Percentiles rank a stretch among this genome's conserved stretches.
Evolutionary conservation across 2,329 filamentous ascomycete species (phyloP).

Genomic region (Penicillium hordei): DNA sequence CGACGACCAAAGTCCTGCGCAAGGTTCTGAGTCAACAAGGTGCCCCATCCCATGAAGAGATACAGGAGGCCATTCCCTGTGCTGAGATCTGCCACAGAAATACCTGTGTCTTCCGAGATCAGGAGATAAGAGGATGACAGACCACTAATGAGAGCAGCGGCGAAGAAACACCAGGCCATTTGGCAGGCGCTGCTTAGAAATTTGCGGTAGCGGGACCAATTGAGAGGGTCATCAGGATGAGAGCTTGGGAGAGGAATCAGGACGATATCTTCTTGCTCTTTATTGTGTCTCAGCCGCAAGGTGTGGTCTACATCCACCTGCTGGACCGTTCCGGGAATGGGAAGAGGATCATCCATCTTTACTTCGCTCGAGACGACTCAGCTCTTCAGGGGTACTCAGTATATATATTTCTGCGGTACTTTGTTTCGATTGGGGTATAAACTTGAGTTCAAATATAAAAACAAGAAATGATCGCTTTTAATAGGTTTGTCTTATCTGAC

Average conservation of each 20-base stretch:
- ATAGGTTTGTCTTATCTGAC: too few relatives aligned
- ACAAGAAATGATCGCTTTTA: too few relatives aligned
- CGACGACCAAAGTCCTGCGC: too few relatives aligned
- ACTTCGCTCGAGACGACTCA: neutral
- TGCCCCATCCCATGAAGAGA: too few relatives aligned
- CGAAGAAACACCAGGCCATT: slow-evolving; percentile 13
- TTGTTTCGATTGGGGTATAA: neutral
- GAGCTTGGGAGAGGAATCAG: slow-evolving; percentile 16
- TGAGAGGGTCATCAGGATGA: slow-evolving; percentile 20
- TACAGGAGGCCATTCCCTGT: too few relatives aligned
- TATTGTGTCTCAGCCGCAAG: neutral
- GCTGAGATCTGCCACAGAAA: too few relatives aligned
- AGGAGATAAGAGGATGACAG: slow-evolving; percentile 6
- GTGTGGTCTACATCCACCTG: neutral
- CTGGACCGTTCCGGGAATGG: neutral
- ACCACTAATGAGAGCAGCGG: slow-evolving; percentile 9
- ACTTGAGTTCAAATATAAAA: too few relatives aligned
- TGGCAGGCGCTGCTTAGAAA: slow-evolving; percentile 3
- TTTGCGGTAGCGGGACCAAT: slow-evolving; percentile 14
- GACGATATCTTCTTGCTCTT: slow-evolving; percentile 11
- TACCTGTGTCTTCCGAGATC: too few relatives aligned
- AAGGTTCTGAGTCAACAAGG: too few relatives aligned
- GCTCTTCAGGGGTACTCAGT: neutral
- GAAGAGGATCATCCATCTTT: neutral
- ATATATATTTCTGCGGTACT: neutral